Conservation (phyloP, 257 asterid genomes). For the Cinchona pubescens region DNA sequence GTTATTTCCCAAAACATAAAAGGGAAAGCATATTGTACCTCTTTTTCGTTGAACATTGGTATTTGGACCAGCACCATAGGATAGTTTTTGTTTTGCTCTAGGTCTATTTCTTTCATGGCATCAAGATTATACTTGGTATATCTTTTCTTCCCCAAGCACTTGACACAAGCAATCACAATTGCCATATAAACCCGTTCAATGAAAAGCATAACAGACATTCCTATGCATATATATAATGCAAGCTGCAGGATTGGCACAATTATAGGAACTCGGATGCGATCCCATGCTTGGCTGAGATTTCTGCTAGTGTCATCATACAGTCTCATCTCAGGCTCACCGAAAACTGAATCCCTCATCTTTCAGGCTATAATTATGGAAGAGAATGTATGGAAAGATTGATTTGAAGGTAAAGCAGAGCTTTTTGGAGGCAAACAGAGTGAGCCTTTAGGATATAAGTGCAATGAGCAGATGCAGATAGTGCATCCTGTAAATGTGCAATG, state of each 20-base stretch:
- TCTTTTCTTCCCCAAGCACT: constrained; percentile 61
- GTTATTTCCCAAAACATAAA: not conserved
- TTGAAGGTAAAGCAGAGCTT: constrained; percentile 20
- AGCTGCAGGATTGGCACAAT: constrained; percentile 54
- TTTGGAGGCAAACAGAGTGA: constrained; percentile 18
- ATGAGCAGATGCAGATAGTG: constrained; percentile 31
- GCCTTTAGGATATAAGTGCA: constrained; percentile 28
- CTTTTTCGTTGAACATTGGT: constrained; percentile 86
- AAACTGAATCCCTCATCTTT: constrained; percentile 56
- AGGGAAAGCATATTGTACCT: constrained; percentile 41
- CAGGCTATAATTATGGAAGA: constrained; percentile 4
- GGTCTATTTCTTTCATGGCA: constrained; percentile 58
- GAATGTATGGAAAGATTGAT: constrained; percentile 2
- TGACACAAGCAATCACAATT: constrained; percentile 58
- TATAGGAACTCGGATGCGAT: constrained; percentile 55
- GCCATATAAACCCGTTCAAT: constrained; percentile 86
- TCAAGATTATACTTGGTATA: constrained; percentile 80
- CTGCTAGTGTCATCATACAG: constrained; percentile 47
- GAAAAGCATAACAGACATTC: constrained; percentile 84
- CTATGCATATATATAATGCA: constrained; percentile 61
- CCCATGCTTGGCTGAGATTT: constrained; percentile 56
- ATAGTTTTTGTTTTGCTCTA: constrained; percentile 48
- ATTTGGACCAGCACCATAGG: constrained; percentile 77
- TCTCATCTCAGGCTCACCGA: constrained; percentile 30
- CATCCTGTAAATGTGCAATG: constrained; percentile 21